A percentile compares a stretch with the other conserved stretches of the same genome.
Conservation (phyloP, 2,329 filamentous ascomycete species). For the Epichloe scottii region DNA sequence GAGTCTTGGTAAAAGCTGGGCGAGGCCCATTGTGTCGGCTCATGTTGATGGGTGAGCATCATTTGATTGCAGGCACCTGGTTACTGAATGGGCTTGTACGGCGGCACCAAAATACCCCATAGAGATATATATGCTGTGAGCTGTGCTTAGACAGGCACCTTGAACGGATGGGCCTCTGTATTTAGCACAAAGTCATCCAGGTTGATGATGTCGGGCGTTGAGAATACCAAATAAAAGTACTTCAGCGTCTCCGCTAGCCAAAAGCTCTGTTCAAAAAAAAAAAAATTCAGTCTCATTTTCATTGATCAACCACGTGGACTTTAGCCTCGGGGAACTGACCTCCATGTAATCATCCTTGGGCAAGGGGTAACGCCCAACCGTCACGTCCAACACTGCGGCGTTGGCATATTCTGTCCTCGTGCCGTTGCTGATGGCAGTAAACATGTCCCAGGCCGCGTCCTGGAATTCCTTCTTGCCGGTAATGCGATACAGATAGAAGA, state of each 20-base stretch:
- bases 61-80: too few relatives aligned
- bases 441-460: constrained; percentile 63
- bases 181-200: constrained; percentile 56
- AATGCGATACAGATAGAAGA: constrained; percentile 65
- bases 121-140: too few relatives aligned
- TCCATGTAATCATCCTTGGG: constrained; percentile 45
- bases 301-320: not conserved
- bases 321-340: constrained; percentile 15
- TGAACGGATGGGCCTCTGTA: constrained; percentile 49
- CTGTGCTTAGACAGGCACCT: constrained; percentile 4
- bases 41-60: too few relatives aligned
- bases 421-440: constrained; percentile 43
- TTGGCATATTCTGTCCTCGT: constrained; percentile 48
- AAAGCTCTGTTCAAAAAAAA: not conserved
- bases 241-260: constrained; percentile 61
- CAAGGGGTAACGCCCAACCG: constrained; percentile 4
- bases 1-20: too few relatives aligned
- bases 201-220: constrained; percentile 41
- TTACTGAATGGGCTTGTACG: too few relatives aligned
- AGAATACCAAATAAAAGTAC: constrained; percentile 61
- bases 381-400: constrained; percentile 51
- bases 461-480: constrained; percentile 53
- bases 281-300: too few relatives aligned
- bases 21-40: too few relatives aligned
- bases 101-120: too few relatives aligned